Conservation (phyloP, 345 rosid species). For the Arabis alpina region DNA sequence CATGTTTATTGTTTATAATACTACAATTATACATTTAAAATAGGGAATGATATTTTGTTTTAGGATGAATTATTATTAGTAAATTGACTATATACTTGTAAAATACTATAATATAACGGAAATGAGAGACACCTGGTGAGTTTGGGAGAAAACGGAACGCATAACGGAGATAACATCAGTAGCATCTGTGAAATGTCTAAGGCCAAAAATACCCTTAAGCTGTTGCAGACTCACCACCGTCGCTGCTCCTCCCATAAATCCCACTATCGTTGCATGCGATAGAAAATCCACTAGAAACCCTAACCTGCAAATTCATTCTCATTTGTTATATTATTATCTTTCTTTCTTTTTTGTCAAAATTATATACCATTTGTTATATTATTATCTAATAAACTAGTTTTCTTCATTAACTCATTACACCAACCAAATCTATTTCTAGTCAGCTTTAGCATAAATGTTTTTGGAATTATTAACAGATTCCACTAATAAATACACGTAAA, state of each 20-base stretch:
- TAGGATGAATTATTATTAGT: conserved; percentile 15
- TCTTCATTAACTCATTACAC: conserved; percentile 1
- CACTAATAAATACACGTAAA: not conserved
- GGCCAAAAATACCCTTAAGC: conserved; percentile 86
- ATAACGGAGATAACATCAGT: conserved; percentile 83
- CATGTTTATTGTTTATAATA: conserved; percentile 13
- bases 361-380: too few species aligned
- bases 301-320: conserved; percentile 53
- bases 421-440: not conserved
- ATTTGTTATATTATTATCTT: not conserved
- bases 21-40: not conserved
- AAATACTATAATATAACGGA: not conserved
- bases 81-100: too few species aligned
- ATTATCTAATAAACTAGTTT: not conserved
- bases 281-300: conserved; percentile 94
- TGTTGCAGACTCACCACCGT: conserved; percentile 94
- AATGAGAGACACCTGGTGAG: conserved; percentile 58
- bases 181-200: conserved; percentile 73
- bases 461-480: not conserved
- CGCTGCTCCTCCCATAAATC: conserved; percentile 99
- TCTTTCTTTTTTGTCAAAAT: too few species aligned
- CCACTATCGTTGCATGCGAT: conserved; percentile 97
- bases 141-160: conserved; percentile 79
- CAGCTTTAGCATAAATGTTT: not conserved
- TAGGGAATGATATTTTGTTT: conserved; percentile 7